Base-by-base conservation (phyloP, 345 rosid species). In the Corchorus capsularis region DNA sequence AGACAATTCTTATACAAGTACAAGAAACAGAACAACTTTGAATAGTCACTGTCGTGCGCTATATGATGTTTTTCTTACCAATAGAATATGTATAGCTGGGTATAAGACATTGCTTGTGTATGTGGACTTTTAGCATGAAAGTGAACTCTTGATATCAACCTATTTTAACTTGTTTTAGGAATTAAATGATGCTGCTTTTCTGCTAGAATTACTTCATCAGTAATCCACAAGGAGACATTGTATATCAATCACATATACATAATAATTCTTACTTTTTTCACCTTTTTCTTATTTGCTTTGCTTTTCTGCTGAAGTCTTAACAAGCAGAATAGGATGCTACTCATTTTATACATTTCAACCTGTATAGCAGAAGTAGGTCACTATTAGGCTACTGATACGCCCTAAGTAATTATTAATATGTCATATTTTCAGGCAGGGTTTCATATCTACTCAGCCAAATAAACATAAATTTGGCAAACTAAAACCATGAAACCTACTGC, bases 91-190 rank as follows among this genome's bases (percentile, higher is more conserved):
- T 69, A 3, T 15, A 47, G 37, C 39, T 47, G 35, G 27, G 27
- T 54, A 43, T 9, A 45, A 19, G 67, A 20, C 39, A 41, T 35
- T 71, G 75, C 57, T 39, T 47, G n/a, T 35, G 67, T n/a, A 41
- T 8, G 37, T 22, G 63, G 16, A 59, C 34, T 59, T 27, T 59
- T 11, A 57, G 7, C 49, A 37, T 17, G 7, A 63, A 63, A 4
- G 49, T 39, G 6, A 63, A 63, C 27, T 72, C 43, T 57, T 68
- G 57, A 22, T 32, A 61, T 32, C 15, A 20, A 16, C 39, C 67
- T 32, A 53, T 77, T 19, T 11, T 63, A 41, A 32, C 72, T 19
- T 75, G 20, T 54, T 66, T 55, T 53, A 11, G 41, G n/a, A 56
- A 22, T 27, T n/a, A 71, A 54, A 56, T 55, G 75, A 56, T 54